Evolutionary conservation across 768 basidiomycete species (phyloP).

Genomic region (Tylopilus intermedius): DNA sequence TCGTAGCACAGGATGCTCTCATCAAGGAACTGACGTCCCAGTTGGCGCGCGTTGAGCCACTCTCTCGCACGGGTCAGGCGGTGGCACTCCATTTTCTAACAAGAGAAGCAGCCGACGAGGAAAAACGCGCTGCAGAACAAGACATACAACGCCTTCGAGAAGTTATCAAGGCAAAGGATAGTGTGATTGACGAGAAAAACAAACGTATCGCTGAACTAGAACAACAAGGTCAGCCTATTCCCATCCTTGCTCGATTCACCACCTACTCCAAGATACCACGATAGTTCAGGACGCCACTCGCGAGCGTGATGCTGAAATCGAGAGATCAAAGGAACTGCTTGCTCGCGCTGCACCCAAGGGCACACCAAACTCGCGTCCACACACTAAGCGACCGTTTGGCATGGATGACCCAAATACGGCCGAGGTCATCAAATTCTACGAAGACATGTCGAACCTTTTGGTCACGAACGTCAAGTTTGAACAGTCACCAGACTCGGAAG

Average conservation of each 20-base stretch:
- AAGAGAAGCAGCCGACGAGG: conserved; percentile 67
- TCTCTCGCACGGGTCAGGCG: conserved; percentile 45
- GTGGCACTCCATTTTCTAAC: conserved; percentile 63
- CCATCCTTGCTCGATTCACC: background rate
- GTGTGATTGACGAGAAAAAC: conserved; percentile 39
- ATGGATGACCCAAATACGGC: conserved; percentile 54
- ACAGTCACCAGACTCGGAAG: conserved; percentile 20
- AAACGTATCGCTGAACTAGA: conserved; percentile 43
- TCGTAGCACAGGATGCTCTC: conserved; percentile 51
- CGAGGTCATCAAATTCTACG: conserved; percentile 69
- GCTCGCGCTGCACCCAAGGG: conserved; percentile 40
- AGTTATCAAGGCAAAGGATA: conserved; percentile 40
- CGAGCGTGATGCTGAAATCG: conserved; percentile 62
- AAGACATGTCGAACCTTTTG: conserved; percentile 79
- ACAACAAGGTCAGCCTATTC: conserved; percentile 39
- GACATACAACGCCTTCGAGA: conserved; percentile 44
- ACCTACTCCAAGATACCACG: background rate
- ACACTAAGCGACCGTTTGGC: conserved; percentile 33
- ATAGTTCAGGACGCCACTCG: conserved; percentile 48
- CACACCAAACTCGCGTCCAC: conserved; percentile 33
- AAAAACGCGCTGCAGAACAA: conserved; percentile 49
- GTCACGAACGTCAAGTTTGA: conserved; percentile 57
- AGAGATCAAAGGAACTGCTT: conserved; percentile 43
- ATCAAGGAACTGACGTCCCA: conserved; percentile 46
- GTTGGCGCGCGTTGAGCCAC: conserved; percentile 50